Conservation (phyloP, 2,329 filamentous ascomycete species). For the Orbilia javanica region DNA sequence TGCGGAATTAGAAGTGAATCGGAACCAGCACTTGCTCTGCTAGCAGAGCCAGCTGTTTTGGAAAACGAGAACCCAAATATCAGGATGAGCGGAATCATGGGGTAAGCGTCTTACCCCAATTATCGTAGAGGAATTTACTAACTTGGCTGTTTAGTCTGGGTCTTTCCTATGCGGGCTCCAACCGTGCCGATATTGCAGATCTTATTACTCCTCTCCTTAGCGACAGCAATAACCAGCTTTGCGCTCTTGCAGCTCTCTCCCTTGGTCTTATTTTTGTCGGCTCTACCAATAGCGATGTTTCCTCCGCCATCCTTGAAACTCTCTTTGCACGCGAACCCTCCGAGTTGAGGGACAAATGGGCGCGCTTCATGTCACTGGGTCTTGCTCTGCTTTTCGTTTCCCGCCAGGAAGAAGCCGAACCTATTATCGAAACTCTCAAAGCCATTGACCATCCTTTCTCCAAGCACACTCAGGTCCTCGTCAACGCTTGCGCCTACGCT, state of each 20-base stretch:
- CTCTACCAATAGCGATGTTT: conserved; percentile 89
- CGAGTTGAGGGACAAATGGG: conserved; percentile 97
- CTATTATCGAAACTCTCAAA: conserved; percentile 95
- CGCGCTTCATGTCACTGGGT: conserved; percentile 93
- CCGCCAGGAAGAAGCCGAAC: conserved; percentile 97
- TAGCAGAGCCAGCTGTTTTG: conserved; percentile 83
- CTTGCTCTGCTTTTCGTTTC: conserved; percentile 95
- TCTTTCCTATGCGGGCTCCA: conserved; percentile 91
- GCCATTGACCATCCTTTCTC: conserved; percentile 97
- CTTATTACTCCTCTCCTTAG: conserved; percentile 86
- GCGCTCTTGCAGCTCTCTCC: conserved; percentile 92
- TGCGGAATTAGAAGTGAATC: conserved; percentile 89
- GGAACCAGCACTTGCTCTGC: conserved; percentile 87
- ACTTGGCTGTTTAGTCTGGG: conserved; percentile 73
- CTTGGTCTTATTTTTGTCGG: conserved; percentile 93
- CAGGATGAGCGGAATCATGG: conserved; percentile 90
- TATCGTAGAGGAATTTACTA: neutral
- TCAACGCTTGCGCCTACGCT: conserved; percentile 97
- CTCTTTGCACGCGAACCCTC: conserved; percentile 89
- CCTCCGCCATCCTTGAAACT: conserved; percentile 90
- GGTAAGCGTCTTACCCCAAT: conserved; percentile 34
- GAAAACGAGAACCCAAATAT: conserved; percentile 82
- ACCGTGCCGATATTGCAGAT: conserved; percentile 89
- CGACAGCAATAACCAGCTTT: conserved; percentile 94
- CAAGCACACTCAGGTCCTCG: conserved; percentile 92